phyloP scores from a whole-genome alignment of 1,139 yeast genomes.

The Hyphopichia burtonii region DNA sequence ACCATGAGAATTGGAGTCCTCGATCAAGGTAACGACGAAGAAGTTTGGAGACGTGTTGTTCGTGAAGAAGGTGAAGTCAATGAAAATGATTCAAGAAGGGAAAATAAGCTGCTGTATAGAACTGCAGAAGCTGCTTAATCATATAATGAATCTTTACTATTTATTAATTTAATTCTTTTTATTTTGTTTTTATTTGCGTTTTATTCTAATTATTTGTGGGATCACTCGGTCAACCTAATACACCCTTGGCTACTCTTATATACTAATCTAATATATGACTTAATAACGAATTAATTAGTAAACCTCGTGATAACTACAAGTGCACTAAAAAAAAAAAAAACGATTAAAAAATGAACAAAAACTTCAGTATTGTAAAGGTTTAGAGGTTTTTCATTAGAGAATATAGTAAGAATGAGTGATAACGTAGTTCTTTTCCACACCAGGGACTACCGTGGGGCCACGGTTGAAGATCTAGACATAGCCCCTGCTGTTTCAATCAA shows the following conservation, averaged over 20 bases:
- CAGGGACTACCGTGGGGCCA: slow-evolving; percentile 51
- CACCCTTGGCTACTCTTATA: too few relatives aligned
- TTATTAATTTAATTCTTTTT: background rate
- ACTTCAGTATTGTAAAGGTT: too few relatives aligned
- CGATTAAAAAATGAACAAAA: too few relatives aligned
- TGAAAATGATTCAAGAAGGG: slow-evolving; percentile 20
- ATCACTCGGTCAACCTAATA: too few relatives aligned
- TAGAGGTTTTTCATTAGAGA: too few relatives aligned
- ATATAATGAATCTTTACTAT: background rate
- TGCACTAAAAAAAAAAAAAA: too few relatives aligned
- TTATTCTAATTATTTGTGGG: too few relatives aligned
- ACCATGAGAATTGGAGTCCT: slow-evolving; percentile 74
- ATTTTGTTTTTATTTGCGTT: slow-evolving; percentile 4
- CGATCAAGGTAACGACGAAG: slow-evolving; percentile 80
- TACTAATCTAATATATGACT: too few relatives aligned
- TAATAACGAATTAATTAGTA: too few relatives aligned
- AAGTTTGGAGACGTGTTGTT: slow-evolving; percentile 68
- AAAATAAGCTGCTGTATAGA: slow-evolving; percentile 26
- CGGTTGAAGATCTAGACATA: slow-evolving; percentile 61
- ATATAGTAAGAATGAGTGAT: slow-evolving; percentile 4
- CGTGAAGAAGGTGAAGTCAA: slow-evolving; percentile 39
- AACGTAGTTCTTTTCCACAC: slow-evolving; percentile 24
- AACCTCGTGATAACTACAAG: too few relatives aligned
- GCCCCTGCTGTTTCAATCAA: slow-evolving; percentile 59
- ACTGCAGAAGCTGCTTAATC: slow-evolving; percentile 49